phyloP scores from a whole-genome alignment of 2,329 filamentous ascomycete species.

The Xylariaceae sp. region DNA sequence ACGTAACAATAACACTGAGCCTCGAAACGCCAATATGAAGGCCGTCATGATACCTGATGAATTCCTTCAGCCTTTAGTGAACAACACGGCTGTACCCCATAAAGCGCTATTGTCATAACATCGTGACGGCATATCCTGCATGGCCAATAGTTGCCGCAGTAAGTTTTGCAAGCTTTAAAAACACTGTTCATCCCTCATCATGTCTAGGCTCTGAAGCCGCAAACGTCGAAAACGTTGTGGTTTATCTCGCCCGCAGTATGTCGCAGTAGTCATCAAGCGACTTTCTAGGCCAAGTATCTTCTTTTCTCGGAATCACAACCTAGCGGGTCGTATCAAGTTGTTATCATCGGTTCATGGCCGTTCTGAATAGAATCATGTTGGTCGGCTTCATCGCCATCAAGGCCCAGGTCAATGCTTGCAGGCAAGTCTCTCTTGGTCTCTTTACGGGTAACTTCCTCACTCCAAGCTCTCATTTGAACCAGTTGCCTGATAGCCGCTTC shows the following conservation, averaged over 20 bases:
- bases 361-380: constrained; percentile 44
- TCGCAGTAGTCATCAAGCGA: neutral
- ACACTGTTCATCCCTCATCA: neutral
- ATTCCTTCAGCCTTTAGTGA: neutral
- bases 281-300: neutral
- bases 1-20: neutral
- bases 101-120: constrained; percentile 13
- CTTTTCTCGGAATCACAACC: neutral
- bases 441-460: constrained; percentile 68
- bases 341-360: constrained; percentile 58
- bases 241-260: neutral
- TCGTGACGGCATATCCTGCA: neutral
- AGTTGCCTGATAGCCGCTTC: constrained; percentile 85
- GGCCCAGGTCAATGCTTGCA: constrained; percentile 48
- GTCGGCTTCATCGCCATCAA: constrained; percentile 40
- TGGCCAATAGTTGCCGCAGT: neutral
- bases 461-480: constrained; percentile 84
- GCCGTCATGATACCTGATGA: neutral
- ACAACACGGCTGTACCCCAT: neutral
- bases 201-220: neutral
- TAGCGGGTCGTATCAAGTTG: constrained; percentile 46
- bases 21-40: neutral
- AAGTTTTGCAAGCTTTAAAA: neutral
- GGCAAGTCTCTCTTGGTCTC: constrained; percentile 51
- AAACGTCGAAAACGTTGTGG: neutral